Conservation (phyloP, 192 early-diverging fungal genomes). For the Backusella australiensis region DNA sequence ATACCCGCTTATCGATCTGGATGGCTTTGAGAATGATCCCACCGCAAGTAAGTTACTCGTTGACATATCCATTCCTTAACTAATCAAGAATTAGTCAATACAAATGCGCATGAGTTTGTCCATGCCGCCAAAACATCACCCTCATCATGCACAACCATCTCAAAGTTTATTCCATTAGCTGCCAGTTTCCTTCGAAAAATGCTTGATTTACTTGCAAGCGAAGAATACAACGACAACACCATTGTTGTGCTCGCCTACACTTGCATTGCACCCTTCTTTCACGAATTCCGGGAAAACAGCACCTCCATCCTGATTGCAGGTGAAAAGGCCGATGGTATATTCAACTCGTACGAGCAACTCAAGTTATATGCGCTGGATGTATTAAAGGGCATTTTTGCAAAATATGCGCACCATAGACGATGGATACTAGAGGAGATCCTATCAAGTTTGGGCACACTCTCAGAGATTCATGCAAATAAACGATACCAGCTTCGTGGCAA, state of each 20-base stretch:
- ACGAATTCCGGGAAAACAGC: conserved; percentile 24
- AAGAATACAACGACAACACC: conserved; percentile 45
- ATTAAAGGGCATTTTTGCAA: conserved; percentile 45
- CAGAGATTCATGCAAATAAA: conserved; percentile 52
- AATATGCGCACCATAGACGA: conserved; percentile 56
- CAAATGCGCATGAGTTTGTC: neutral
- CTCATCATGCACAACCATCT: neutral
- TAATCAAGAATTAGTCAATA: neutral
- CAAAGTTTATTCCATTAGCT: conserved; percentile 15
- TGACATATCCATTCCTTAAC: no score
- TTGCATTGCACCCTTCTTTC: conserved; percentile 49
- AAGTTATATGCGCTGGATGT: conserved; percentile 28
- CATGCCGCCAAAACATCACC: neutral
- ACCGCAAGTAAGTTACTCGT: neutral
- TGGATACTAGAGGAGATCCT: conserved; percentile 91
- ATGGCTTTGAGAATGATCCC: neutral
- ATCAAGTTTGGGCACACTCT: conserved; percentile 67
- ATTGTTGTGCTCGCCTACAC: conserved; percentile 49
- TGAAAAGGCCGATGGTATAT: neutral
- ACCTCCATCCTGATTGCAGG: neutral
- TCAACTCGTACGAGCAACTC: conserved; percentile 23
- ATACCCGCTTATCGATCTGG: conserved; percentile 26
- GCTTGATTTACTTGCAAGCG: conserved; percentile 12
- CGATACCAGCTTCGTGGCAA: conserved; percentile 58
- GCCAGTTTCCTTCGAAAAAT: conserved; percentile 13